Evolutionary conservation across 202 grass and related monocot species (phyloP), one percentile per base, ranked within the genome.

Genomic region (Panicum hallii): DNA sequence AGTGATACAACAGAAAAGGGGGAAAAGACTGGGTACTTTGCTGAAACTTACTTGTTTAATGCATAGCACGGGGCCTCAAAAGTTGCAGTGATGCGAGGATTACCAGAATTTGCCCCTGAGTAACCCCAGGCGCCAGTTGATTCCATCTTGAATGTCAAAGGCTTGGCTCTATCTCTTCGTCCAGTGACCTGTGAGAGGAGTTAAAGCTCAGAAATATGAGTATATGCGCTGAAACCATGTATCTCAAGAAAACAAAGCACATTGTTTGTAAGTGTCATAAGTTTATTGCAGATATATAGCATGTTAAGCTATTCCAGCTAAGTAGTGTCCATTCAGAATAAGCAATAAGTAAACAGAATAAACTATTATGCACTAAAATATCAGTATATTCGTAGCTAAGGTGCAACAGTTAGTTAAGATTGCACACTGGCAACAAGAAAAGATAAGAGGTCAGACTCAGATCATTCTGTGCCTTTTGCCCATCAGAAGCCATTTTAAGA

Each of bases 131-230:
- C 81, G 22, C 96, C 96, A 84, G 91, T 94, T 38, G 96, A 95
- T 85, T 99, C 96, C 81, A 99, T 89, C 88, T 95, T 95, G 77
- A 99, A 99, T 61, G 91, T 87, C 79, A 99, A 89, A 83, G 96
- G 93, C 42, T 47, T 95, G 48, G 93, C 96, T 87, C 96, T 94
- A 75, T 95, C 96, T 88, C 96, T 92, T 86, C 91, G 91, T 63
- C 96, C 96, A 80, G 96, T 99, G 64, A 99, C 96, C 96, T 99
- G 82, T 9, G 5, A 78, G 40, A 72, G 47, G 11, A 87, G 8
- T 81, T 26, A 77, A 77, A 84, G 52, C 1, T 80, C 1, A 71
- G 46, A 87, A 56, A 58, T 7, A 67, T 80, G 52, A 63, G 63
- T 22, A 56, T 5, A 61, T 67, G 52, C 58, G 12, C 28, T 67